Evolutionary conservation across 1,139 yeast genomes (phyloP).

Genomic region (Kodamaea arcana): DNA sequence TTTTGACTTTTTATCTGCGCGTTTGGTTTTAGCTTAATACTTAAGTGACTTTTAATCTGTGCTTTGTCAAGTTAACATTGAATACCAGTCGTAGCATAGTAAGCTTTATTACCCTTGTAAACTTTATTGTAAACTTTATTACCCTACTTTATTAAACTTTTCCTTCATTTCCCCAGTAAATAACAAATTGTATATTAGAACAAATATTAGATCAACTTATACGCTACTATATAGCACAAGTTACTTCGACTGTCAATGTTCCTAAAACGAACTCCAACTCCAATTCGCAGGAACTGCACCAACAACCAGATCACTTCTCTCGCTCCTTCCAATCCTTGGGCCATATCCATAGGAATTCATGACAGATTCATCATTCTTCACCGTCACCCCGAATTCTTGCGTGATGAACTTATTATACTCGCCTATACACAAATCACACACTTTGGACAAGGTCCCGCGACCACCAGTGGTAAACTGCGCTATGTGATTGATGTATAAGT

Average conservation of each 20-base stretch:
- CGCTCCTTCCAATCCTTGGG: constrained; percentile 1
- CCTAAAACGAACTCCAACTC: constrained; percentile 69
- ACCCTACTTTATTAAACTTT: too few species aligned
- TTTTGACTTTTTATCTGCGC: too few species aligned
- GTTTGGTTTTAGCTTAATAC: too few species aligned
- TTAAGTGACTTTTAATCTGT: too few species aligned
- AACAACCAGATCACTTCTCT: constrained; percentile 29
- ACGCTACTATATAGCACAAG: too few species aligned
- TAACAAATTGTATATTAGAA: too few species aligned
- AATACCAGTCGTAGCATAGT: too few species aligned
- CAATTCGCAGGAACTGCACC: constrained; percentile 72
- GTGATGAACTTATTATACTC: constrained; percentile 58
- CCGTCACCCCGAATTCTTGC: constrained; percentile 32
- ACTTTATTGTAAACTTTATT: too few species aligned
- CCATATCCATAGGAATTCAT: not conserved
- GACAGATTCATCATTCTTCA: not conserved
- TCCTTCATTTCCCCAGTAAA: too few species aligned
- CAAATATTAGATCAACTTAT: too few species aligned
- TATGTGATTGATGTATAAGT: constrained; percentile 56
- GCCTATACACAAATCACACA: constrained; percentile 70
- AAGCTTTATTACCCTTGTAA: too few species aligned
- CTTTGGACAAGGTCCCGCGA: constrained; percentile 68
- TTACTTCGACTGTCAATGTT: constrained; percentile 6
- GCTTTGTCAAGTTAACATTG: too few species aligned
- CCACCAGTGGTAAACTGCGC: constrained; percentile 78